phyloP scores from a whole-genome alignment of 2,329 filamentous ascomycete genomes.

The Chaetomium globosum region DNA sequence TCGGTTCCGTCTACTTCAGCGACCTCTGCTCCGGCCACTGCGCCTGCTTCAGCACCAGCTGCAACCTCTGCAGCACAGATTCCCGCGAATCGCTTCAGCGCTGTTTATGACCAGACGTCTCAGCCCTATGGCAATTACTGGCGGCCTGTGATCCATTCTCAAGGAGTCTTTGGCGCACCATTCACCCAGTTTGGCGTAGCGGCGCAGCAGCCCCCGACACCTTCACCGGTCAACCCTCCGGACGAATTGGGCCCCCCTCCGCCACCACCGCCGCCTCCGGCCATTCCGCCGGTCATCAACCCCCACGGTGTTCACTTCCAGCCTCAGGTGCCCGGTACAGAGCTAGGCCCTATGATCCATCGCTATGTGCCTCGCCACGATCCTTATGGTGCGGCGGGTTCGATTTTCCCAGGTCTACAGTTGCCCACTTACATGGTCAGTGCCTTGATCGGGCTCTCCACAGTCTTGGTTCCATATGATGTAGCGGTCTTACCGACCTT shows the following conservation, averaged over 20 bases:
- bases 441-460: background rate
- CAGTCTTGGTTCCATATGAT: background rate
- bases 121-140: background rate
- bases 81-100: background rate
- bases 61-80: background rate
- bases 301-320: constrained; percentile 54
- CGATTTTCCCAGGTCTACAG: constrained; percentile 18
- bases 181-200: background rate
- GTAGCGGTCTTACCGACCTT: background rate
- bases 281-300: constrained; percentile 24
- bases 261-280: constrained; percentile 21
- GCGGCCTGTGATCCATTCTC: background rate
- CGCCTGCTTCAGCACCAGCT: background rate
- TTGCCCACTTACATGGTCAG: constrained; percentile 21
- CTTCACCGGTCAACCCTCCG: constrained; percentile 21
- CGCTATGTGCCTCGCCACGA: constrained; percentile 60
- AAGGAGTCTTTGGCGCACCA: background rate
- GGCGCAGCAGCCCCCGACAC: constrained; percentile 7
- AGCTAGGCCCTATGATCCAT: constrained; percentile 58
- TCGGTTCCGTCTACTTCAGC: background rate
- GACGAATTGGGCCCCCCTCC: constrained; percentile 20
- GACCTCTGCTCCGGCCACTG: background rate
- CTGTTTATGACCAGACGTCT: background rate
- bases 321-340: constrained; percentile 61
- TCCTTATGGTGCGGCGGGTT: constrained; percentile 14